Evolutionary conservation across 1,284 basidiomycete species (phyloP), one percentile per base, ranked within the genome.

Genomic region (Bjerkandera adusta): DNA sequence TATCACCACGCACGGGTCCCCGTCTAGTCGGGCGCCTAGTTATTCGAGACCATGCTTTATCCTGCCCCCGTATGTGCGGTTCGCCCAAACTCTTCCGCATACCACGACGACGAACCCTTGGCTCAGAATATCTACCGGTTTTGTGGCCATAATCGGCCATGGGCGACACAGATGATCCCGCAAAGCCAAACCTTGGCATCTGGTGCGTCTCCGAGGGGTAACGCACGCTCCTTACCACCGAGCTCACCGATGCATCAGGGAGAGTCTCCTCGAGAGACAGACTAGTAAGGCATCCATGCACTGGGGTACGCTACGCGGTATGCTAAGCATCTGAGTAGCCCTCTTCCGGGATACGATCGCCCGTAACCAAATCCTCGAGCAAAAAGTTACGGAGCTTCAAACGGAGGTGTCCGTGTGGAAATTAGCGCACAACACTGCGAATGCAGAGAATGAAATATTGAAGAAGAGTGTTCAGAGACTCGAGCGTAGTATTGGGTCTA

Each of bases 391-490:
- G 41, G 68, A 68, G 49, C 60, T 69, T 18, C 65, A 69, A 52
- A 58, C 63, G 36, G 69, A 71, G 52, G 47, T 70, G 26, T 55
- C 52, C 27, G 68, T 70, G 13, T 71, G 69, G 69, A 70, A 70
- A 52, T 50, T 57, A 16, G 69, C 66, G 1, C 57, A 65, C 39
- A 69, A 66, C 45, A 57, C 57, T 5, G 60, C 62, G 13, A 66
- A 70, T 16, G 62, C 64, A 15, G 65, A 68, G 40, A 61, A 61
- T 45, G 62, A 55, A 42, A 49, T 40, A 4, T 49, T 66, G 20
- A 55, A 57, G 36, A 67, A 58, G 43, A 53, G 48, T 5, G 56
- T 68, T 15, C 36, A 50, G 11, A 57, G 47, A 46, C 60, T 71
- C 27, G 61, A 70, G 54, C 54, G 67, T 16, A 68, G 52, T 49